These are phyloP conservation scores for Funneliformis caledonium DNA, from an alignment of 371 early-diverging fungal genomes.

Conservation along the genomic window DNA sequence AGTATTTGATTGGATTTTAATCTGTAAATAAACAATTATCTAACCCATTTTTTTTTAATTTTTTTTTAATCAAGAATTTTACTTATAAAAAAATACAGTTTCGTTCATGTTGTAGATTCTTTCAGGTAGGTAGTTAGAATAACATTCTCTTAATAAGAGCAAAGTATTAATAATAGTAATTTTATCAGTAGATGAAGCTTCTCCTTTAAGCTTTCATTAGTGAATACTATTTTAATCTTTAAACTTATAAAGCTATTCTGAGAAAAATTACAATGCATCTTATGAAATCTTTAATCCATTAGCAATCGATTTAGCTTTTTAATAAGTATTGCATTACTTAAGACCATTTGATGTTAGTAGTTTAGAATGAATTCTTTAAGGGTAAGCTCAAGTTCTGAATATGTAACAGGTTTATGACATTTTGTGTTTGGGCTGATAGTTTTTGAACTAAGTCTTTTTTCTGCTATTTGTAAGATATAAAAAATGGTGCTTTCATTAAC, in stretches of 20 bases:
- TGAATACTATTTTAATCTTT: too few relatives aligned
- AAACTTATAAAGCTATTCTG: not conserved
- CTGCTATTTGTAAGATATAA: not conserved
- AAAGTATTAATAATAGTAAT: not conserved
- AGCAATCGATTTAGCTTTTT: not conserved
- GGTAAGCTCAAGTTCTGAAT: conserved; percentile 5
- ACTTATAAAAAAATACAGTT: conserved; percentile 24
- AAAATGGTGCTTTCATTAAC: conserved; percentile 20
- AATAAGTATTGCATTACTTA: too few relatives aligned
- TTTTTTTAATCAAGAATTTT: not conserved
- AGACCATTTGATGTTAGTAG: conserved; percentile 13
- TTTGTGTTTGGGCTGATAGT: conserved; percentile 13
- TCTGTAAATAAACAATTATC: not conserved
- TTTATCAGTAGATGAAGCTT: conserved; percentile 3
- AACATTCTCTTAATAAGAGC: not conserved
- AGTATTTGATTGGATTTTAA: not conserved
- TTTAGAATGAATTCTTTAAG: conserved; percentile 34
- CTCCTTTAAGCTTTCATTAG: not conserved
- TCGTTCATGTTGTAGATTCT: conserved; percentile 28
- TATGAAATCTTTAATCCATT: conserved; percentile 10
- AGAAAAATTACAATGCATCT: conserved; percentile 25
- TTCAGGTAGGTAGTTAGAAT: not conserved
- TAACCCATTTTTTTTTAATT: conserved; percentile 9
- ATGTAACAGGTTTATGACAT: not conserved
- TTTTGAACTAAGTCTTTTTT: conserved; percentile 1